Base-by-base conservation (phyloP, 2,329 filamentous ascomycete genomes). In the Lachnellula willkommii region DNA sequence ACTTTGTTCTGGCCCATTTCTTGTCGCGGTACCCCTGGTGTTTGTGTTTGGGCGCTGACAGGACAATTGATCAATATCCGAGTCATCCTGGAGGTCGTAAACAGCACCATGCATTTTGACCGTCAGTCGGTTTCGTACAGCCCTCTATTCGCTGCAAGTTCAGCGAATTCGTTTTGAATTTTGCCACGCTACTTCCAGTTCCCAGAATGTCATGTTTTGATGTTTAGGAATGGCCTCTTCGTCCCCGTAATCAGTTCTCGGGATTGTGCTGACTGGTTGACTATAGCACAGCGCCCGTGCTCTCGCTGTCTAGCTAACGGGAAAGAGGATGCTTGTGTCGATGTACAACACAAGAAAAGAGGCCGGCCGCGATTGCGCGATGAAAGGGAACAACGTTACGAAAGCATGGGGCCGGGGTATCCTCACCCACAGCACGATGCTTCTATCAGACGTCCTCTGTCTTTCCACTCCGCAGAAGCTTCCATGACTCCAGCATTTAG, bases 271-370 rank as follows among this genome's bases (percentile, higher is more conserved):
- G 54, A 66, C 57, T 53, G n/a, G 36, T 43, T 53, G 20, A 42
- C 39, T 61, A 67, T 68, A 87, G 84, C 88, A 50, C 86, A 90
- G 71, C 80, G 89, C 55, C 89, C 89, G 28, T 94, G 89, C 68
- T 85, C 86, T 28, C 81, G 89, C 68, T 94, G 89, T 69, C 75
- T 88, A 36, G 83, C 83, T 65, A 90, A 89, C 67, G 87, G 88
- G 58, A 94, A 93, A 66, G 79, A 93, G 76, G 88, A 91, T 56
- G 79, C 85, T 7, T 94, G 89, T 68, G 78, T 90, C 64, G 89
- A 94, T 71, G 89, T 94, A 36, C 87, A 90, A 67, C 89, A 94
- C 72, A 94, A 93, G 72, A 94, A 93, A 70, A 78, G 89, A 64
- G 89, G 89, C 43, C 80, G 89, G 49, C 89, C 89, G 57, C 80